Conservation (phyloP, 192 early-diverging fungal species). For the Entomortierella lignicola region DNA sequence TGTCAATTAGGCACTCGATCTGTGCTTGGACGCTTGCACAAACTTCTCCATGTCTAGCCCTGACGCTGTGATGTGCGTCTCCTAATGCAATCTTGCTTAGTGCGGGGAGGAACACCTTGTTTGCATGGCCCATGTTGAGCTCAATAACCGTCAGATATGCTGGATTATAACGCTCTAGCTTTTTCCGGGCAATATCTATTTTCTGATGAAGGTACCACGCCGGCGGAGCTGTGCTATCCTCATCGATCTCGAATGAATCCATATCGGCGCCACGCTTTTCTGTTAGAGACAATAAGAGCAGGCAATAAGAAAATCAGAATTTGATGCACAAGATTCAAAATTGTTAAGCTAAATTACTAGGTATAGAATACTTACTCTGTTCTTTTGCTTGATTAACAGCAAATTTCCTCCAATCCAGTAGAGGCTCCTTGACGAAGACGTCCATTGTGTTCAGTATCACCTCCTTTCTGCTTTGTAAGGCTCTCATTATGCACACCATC, state of each 20-base stretch:
- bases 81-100: constrained; percentile 65
- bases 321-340: background rate
- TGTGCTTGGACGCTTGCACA: constrained; percentile 71
- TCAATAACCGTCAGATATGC: constrained; percentile 65
- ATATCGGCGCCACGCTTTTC: constrained; percentile 53
- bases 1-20: constrained; percentile 78
- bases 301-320: too few relatives aligned
- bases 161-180: constrained; percentile 80
- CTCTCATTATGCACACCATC: constrained; percentile 77
- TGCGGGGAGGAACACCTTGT: constrained; percentile 62
- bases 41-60: constrained; percentile 56
- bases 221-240: constrained; percentile 52
- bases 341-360: background rate
- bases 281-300: constrained; percentile 21
- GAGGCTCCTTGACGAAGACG: constrained; percentile 84
- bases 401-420: constrained; percentile 83
- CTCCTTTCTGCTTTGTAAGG: constrained; percentile 68
- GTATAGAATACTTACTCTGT: constrained; percentile 58
- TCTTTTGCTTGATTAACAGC: constrained; percentile 70
- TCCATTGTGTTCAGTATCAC: constrained; percentile 79
- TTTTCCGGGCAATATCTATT: constrained; percentile 74
- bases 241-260: constrained; percentile 54
- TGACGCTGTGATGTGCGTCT: constrained; percentile 51
- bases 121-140: constrained; percentile 69
- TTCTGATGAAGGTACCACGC: constrained; percentile 85